Base-by-base conservation (phyloP, 148 eudicot species). In the Fallopia convolvulus region DNA sequence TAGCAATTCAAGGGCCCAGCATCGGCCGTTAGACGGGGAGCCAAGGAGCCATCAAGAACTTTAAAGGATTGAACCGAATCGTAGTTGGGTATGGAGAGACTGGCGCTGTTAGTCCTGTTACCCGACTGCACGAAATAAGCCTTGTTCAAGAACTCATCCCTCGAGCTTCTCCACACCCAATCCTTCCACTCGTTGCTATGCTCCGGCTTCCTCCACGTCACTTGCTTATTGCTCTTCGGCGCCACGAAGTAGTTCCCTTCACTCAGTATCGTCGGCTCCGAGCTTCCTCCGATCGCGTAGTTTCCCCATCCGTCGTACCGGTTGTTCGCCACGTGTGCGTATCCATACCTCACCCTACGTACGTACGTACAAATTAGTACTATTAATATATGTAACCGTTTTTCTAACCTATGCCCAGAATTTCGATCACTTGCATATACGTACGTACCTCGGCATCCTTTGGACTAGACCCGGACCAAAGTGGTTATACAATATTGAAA, bases 161-260 rank as follows among this genome's bases (percentile, higher is more conserved):
- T 50, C 1, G 56, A 50, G 56, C 56, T 50, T 50, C 56, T 50
- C 56, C 56, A 50, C 17, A 13, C 56, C 56, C 56, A 50, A 3
- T 15, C 56, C n/a, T 50, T 50, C 56, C 56, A 50, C 3, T 13
- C 1, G n/a, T 14, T 50, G 5, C 20, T 13, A 15, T 50, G 56
- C 6, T 3, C 56, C 5, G n/a, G n/a, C 56, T 50, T 50, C 56
- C 56, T 15, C 56, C 56, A 50, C 6, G 56, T 50, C n/a, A 50
- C n/a, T 14, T 50, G 56, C 56, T 50, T 50, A n/a, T 50, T 15
- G 6, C 6, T 17, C n/a, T 50, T 17, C 3, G 56, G 56, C 56
- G 70, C 70, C 70, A 65, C 70, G 26, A 65, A 65, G 70, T 65
- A 65, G 18, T 65, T 65, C 33, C 36, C 70, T 13, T 65, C 70